Evolutionary conservation across 257 asterid genomes (phyloP).

Genomic region (Solanum paucissectum): DNA sequence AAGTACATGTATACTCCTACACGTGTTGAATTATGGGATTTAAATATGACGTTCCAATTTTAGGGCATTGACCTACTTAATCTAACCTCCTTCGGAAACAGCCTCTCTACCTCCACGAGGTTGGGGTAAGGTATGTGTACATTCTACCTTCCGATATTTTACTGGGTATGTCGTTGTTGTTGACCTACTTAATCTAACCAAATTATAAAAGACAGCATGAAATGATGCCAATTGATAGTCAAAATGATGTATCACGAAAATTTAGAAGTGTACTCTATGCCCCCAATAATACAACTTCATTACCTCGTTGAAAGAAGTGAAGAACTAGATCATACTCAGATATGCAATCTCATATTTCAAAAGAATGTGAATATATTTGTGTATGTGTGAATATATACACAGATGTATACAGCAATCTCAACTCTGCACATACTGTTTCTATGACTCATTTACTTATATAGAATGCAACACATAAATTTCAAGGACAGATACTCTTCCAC

Average conservation of each 20-base stretch:
- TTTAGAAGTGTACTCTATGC: background rate
- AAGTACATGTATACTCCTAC: background rate
- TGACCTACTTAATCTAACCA: background rate
- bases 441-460: background rate
- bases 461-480: background rate
- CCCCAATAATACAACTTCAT: background rate
- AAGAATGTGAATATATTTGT: background rate
- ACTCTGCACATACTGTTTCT: background rate
- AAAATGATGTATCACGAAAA: background rate
- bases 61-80: background rate
- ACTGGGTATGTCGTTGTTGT: background rate
- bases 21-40: background rate
- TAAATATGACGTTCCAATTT: background rate
- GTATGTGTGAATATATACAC: background rate
- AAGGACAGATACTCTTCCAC: background rate
- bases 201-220: background rate
- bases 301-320: background rate
- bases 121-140: background rate
- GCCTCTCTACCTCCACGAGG: background rate
- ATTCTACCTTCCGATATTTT: background rate
- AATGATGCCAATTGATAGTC: background rate
- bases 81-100: background rate
- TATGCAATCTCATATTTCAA: background rate
- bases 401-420: background rate
- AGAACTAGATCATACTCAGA: background rate